These are phyloP conservation scores for Solanum piurae DNA, from an alignment of 257 asterid genomes.

Conservation along the genomic window DNA sequence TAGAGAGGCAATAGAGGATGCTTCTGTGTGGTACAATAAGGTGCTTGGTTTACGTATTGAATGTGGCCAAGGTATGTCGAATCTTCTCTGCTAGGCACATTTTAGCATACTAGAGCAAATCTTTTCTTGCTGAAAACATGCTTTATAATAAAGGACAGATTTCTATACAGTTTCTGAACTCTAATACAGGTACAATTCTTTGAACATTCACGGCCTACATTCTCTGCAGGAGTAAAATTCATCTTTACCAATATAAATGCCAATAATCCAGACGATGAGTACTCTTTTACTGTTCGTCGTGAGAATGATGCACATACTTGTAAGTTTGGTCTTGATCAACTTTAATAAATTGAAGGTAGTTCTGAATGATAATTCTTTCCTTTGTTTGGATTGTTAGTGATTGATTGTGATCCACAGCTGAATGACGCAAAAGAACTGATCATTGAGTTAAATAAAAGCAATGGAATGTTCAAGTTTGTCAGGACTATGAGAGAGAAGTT, in stretches of 20 bases:
- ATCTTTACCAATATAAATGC: slow-evolving; percentile 53
- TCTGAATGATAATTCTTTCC: neutral
- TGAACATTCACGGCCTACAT: neutral
- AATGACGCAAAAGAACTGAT: slow-evolving; percentile 45
- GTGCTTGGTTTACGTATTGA: slow-evolving; percentile 82
- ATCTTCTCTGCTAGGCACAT: neutral
- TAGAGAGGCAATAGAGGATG: slow-evolving; percentile 64
- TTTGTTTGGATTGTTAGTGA: slow-evolving; percentile 33
- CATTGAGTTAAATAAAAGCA: slow-evolving; percentile 48
- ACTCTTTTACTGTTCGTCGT: slow-evolving; percentile 56
- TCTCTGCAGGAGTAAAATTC: slow-evolving; percentile 69
- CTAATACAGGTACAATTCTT: neutral
- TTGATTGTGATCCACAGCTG: slow-evolving; percentile 57
- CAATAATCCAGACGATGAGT: slow-evolving; percentile 48
- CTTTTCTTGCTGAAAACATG: neutral
- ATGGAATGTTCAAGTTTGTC: slow-evolving; percentile 70
- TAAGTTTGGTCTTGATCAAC: slow-evolving; percentile 26
- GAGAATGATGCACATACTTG: slow-evolving; percentile 63
- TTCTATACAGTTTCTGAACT: neutral
- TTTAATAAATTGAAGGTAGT: neutral
- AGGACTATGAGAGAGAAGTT: slow-evolving; percentile 71
- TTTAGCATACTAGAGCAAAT: neutral
- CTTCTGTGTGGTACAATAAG: slow-evolving; percentile 73
- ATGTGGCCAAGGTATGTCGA: slow-evolving; percentile 57
- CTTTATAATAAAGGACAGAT: neutral